A percentile compares a stretch with the other conserved stretches of the same genome.
These are phyloP conservation scores for Solanum megistacrolobum DNA, from an alignment of 257 asterid species.

Conservation along the genomic window DNA sequence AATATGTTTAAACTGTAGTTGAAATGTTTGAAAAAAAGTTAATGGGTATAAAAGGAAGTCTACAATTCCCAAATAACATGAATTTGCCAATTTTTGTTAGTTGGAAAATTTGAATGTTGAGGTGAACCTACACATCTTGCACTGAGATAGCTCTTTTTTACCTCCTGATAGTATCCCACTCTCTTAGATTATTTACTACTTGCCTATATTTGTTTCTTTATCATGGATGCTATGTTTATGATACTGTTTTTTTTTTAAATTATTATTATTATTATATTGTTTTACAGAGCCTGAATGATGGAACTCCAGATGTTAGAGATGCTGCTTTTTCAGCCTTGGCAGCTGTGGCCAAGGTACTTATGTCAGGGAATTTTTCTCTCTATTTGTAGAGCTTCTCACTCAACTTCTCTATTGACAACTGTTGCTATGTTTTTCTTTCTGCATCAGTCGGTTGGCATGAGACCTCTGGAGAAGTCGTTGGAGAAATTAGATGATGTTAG, in stretches of 20 bases:
- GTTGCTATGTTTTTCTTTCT: not conserved
- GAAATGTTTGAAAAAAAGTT: not conserved
- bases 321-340: constrained; percentile 97
- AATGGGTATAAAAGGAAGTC: not conserved
- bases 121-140: not conserved
- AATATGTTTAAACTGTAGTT: not conserved
- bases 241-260: not conserved
- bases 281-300: constrained; percentile 85
- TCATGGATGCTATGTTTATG: constrained; percentile 3
- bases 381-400: constrained; percentile 1
- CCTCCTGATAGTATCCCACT: not conserved
- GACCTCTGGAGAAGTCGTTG: constrained; percentile 89
- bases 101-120: not conserved
- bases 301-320: constrained; percentile 99
- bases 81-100: not conserved
- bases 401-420: not conserved
- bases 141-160: not conserved
- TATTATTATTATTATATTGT: not conserved
- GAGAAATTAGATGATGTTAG: constrained; percentile 93
- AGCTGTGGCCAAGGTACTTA: constrained; percentile 80
- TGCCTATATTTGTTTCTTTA: not conserved
- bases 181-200: not conserved
- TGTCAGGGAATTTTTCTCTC: constrained; percentile 2
- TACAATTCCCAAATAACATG: not conserved
- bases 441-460: constrained; percentile 81